Evolutionary conservation across 352 stramenopile genomes (phyloP).

Genomic region (Phytophthora agathidicida): DNA sequence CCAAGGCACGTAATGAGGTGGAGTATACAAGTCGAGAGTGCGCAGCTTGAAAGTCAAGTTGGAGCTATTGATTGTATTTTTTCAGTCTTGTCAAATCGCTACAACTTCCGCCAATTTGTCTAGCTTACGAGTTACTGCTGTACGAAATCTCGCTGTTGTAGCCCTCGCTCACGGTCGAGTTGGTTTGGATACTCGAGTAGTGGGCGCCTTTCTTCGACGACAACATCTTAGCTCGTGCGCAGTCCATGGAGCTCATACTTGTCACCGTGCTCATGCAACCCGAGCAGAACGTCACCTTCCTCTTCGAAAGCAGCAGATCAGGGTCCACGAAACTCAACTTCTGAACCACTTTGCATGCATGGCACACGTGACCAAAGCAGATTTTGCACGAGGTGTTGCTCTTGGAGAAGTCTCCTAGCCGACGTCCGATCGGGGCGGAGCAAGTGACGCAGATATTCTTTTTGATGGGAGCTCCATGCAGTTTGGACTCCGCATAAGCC

Average conservation of each 20-base stretch:
- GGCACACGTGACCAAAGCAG: slow-evolving; percentile 35
- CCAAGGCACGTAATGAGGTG: too few relatives aligned
- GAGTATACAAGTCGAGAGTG: too few relatives aligned
- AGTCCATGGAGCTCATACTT: slow-evolving; percentile 11
- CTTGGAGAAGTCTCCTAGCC: slow-evolving; percentile 20
- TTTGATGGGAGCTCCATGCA: slow-evolving; percentile 12
- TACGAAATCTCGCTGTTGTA: slow-evolving; percentile 15
- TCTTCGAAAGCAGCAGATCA: slow-evolving; percentile 31
- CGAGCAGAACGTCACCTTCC: slow-evolving; percentile 41
- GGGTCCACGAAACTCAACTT: slow-evolving; percentile 42
- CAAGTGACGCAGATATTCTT: slow-evolving; percentile 25
- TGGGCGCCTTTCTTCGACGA: slow-evolving; percentile 2
- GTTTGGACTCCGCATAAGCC: slow-evolving; percentile 13
- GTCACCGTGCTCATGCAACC: slow-evolving; percentile 26
- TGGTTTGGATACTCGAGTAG: slow-evolving; percentile 7
- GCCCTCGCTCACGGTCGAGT: slow-evolving; percentile 10
- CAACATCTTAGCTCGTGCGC: slow-evolving; percentile 15
- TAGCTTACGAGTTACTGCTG: slow-evolving; percentile 2
- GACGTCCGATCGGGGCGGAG: slow-evolving; percentile 5
- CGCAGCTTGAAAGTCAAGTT: too few relatives aligned
- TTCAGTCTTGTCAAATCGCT: too few relatives aligned
- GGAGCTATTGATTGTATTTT: too few relatives aligned
- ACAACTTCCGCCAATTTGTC: too few relatives aligned
- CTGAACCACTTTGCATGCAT: slow-evolving; percentile 26
- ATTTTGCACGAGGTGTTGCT: slow-evolving; percentile 25